Percentiles rank a stretch among this genome's conserved stretches.
phyloP scores from a whole-genome alignment of 371 early-diverging fungal genomes.

The Fennellomyces sp. region DNA sequence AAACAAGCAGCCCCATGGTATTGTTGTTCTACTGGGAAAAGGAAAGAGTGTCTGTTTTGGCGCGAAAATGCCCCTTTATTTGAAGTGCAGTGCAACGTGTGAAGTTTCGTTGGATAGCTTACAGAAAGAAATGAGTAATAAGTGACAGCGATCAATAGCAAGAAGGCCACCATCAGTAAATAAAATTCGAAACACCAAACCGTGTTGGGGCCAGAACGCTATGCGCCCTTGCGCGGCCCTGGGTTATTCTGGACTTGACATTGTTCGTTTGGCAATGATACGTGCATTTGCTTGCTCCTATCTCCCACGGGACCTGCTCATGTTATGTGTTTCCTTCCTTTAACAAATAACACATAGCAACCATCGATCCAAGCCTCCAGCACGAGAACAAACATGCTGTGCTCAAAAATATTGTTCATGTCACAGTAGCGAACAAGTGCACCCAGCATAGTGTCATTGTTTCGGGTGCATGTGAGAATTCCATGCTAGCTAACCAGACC shows the following conservation, averaged over 20 bases:
- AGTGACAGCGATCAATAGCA: too few relatives aligned
- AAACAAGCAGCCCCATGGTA: too few relatives aligned
- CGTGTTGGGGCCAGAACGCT: background rate
- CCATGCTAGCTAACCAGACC: background rate
- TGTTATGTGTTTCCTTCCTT: background rate
- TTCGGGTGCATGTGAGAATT: constrained; percentile 1
- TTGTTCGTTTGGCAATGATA: background rate
- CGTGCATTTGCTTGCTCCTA: background rate
- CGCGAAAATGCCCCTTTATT: constrained; percentile 1
- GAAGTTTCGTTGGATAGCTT: background rate
- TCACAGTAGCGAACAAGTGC: background rate
- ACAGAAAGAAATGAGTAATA: background rate
- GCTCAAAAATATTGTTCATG: background rate
- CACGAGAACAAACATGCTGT: constrained; percentile 4
- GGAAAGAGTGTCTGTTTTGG: background rate
- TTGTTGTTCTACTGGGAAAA: too few relatives aligned
- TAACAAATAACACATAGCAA: background rate
- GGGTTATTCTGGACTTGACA: background rate
- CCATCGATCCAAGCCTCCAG: background rate
- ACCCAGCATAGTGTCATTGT: background rate
- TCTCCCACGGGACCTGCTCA: background rate
- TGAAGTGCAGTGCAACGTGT: constrained; percentile 2
- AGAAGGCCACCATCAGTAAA: background rate
- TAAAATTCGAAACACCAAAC: background rate
- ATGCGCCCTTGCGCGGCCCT: background rate